Base-by-base conservation (phyloP, 2,329 filamentous ascomycete genomes). In the Colletotrichum karsti region DNA sequence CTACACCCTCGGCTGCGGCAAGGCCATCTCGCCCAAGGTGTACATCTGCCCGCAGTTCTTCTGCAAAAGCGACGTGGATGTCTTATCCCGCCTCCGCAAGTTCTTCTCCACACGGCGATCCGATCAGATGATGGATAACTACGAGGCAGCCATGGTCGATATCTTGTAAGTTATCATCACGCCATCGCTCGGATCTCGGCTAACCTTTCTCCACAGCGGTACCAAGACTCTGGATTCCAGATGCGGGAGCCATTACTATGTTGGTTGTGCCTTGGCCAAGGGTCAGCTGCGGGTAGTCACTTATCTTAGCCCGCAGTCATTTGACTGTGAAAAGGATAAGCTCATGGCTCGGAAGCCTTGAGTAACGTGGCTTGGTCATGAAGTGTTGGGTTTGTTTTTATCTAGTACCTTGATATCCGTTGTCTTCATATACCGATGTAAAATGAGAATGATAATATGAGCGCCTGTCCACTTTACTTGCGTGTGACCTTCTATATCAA, bases 61-160 rank as follows among this genome's bases (percentile, higher is more conserved):
- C 7, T 57, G 51, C 35, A 39, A 42, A 37, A 67, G 39, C 35
- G 64, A 67, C 15, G 26, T 53, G 20, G 64, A 67, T n/a, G 64
- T 67, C 6, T 44, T 67, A 2, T 42, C 42, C 10, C 59, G 64
- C 8, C 64, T 67, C n/a, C 64, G 64, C 59, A 44, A 13, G 35
- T 67, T 67, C 51, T 67, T 67, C 59, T 44, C 59, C 53, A 53
- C 51, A 10, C 64, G 64, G 8, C 59, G 64, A 15, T 53, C 64
- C 7, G 64, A 67, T 41, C 44, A 33, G 35, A 67, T 67, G 64
- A 67, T 67, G 64, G 64, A 67, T 35, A 67, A 63, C 28, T 67
- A 67, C 18, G 53, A 67, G n/a, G 58, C 63, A 5, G 64, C 64
- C 10, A 24, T 67, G 51, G 53, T 51, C 6, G 64, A 67, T 4